Base-by-base conservation (phyloP, 2,329 filamentous ascomycete genomes). In the Thelonectria blattea region DNA sequence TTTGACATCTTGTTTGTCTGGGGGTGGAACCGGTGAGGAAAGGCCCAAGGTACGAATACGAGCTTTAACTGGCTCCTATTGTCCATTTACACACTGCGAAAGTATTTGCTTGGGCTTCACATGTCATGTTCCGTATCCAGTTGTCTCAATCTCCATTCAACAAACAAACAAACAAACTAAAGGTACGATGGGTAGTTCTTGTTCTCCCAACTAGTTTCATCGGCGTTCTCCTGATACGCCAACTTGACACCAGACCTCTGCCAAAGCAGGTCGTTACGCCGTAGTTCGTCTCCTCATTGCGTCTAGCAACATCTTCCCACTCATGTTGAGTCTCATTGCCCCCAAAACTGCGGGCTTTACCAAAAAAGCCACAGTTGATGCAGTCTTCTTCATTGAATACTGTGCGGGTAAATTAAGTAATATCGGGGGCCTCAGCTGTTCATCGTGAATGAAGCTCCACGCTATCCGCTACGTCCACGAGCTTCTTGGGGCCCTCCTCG, bases 341-440 rank as follows among this genome's bases (percentile, higher is more conserved):
- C 22, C 17, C 8, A 47, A 54, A 15, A 39, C 32, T 11, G 41
- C 52, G 10, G 52, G 52, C 2, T 54, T 54, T 17, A 47, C 52
- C n/a, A 54, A 54, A 20, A 54, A 54, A 24, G 41, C 41, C 4
- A 54, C 52, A 2, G 52, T 54, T n/a, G 47, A 54, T 39, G 41
- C 52, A 5, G 10, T 54, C 22, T 46, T 54, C 17, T 47, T 54
- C 12, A 54, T 47, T 47, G 52, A 42, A 14, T 54, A 47, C n/a
- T 54, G 52, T 24, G 52, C 52, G 18, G 52, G n/a, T n/a, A n/a
- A n/a, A n/a, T n/a, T n/a, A n/a, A n/a, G 52, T 17, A 54, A 54
- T n/a, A 54, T 54, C 17, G 52, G 41, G 52, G 52, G 2, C 52
- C 52, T 2, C 52, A 54, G 27, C 17, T 54, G 2, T 54, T 54